A percentile compares a stretch with the other conserved stretches of the same genome.
phyloP scores from a whole-genome alignment of 768 basidiomycete species.

The Agaricus sinodeliciosus region DNA sequence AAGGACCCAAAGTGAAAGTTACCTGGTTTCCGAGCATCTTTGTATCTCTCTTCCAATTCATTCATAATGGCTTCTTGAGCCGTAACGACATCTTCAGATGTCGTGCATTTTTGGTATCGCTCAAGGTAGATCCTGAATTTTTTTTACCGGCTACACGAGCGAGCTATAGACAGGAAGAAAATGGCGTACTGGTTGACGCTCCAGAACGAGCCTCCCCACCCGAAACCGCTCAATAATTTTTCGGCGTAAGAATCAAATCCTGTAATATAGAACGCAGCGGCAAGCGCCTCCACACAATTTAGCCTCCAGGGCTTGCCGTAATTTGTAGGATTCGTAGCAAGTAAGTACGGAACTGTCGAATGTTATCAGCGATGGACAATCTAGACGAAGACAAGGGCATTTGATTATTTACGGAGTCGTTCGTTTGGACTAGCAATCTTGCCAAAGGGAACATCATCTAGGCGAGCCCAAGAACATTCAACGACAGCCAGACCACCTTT shows the following conservation, averaged over 20 bases:
- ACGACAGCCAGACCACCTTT: constrained; percentile 87
- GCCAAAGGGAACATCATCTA: constrained; percentile 90
- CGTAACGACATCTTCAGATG: constrained; percentile 47
- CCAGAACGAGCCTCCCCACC: constrained; percentile 89
- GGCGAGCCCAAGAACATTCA: constrained; percentile 95
- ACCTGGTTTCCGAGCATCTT: constrained; percentile 53
- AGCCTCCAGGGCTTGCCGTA: constrained; percentile 97
- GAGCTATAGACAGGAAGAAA: neutral
- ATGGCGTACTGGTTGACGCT: constrained; percentile 64
- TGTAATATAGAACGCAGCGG: constrained; percentile 92
- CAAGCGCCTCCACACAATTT: constrained; percentile 92
- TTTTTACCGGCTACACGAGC: neutral
- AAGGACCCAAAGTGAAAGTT: neutral
- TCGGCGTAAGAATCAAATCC: constrained; percentile 82
- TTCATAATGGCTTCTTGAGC: constrained; percentile 66
- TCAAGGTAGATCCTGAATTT: constrained; percentile 54
- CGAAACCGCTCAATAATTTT: constrained; percentile 70
- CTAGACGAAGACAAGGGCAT: neutral
- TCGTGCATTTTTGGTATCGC: constrained; percentile 67
- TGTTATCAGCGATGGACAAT: neutral
- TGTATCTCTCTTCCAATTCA: constrained; percentile 60
- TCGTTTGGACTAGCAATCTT: constrained; percentile 95
- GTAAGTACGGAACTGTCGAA: constrained; percentile 81
- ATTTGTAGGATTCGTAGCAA: constrained; percentile 96
- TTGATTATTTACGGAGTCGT: constrained; percentile 60